Percentiles rank a stretch among this genome's conserved stretches.
Conservation (phyloP, 331 rosid genomes). For the Erythrophleum ivorense region DNA sequence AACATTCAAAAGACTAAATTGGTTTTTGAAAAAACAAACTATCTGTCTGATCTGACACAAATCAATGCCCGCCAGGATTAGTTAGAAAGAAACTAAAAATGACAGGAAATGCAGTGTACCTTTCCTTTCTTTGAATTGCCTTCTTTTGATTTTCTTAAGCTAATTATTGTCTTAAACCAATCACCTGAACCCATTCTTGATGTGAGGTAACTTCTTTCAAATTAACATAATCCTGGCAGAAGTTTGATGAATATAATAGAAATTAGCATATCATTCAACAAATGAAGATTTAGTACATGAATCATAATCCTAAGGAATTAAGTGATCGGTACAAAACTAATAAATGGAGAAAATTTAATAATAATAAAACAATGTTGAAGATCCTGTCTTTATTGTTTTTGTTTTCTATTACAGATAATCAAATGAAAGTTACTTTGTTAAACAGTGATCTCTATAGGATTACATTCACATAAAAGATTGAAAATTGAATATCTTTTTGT, state of each 20-base stretch:
- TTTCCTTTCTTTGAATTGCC: conserved; percentile 70
- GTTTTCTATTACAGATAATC: neutral
- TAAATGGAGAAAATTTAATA: neutral
- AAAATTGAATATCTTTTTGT: neutral
- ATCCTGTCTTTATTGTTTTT: neutral
- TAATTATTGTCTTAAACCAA: conserved; percentile 81
- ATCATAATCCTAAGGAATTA: conserved; percentile 21
- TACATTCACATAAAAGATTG: neutral
- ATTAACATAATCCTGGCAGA: conserved; percentile 42
- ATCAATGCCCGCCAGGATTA: neutral
- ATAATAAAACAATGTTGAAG: neutral
- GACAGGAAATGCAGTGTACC: conserved; percentile 52
- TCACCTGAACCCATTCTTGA: conserved; percentile 85
- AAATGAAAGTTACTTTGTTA: neutral
- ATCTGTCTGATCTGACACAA: neutral
- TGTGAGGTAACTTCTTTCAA: conserved; percentile 37
- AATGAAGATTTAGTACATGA: conserved; percentile 2
- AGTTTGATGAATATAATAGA: conserved; percentile 4
- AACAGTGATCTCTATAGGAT: neutral
- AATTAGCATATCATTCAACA: conserved; percentile 34
- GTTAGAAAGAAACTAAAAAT: conserved; percentile 11
- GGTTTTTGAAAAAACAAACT: neutral
- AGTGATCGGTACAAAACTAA: conserved; percentile 12
- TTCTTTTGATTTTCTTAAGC: conserved; percentile 64
- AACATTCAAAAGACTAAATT: conserved; percentile 11